Base-by-base conservation (phyloP, 345 rosid species). In the Salix viminalis region DNA sequence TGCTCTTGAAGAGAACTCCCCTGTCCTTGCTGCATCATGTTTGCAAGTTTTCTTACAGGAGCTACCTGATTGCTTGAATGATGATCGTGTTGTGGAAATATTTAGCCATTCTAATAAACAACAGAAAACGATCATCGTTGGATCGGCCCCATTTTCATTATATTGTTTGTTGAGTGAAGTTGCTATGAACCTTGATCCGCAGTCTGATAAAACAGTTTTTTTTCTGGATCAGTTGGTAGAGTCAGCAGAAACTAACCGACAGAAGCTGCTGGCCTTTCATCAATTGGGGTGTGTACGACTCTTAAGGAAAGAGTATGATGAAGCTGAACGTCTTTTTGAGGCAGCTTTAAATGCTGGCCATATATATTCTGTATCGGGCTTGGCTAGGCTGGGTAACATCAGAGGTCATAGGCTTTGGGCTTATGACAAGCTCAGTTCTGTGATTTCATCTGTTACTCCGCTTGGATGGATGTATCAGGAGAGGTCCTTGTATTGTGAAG, bases 391-490 rank as follows among this genome's bases (percentile, higher is more conserved):
- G 30, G 88, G 87, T 75, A 81, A 73, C 88, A 79, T 90, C 36
- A 90, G 83, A 83, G 97, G 98, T 65, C 88, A 82, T 77, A 84
- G 77, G 66, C 85, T 83, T 77, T 84, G 87, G 90, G 88, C 90
- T 69, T 89, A 91, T 54, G 97, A 96, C 82, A 92, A 87, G 82
- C 90, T 96, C 74, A 91, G 85, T 87, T 90, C 91, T 9, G 86
- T 92, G 62, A 90, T 93, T 75, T 88, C 97, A 69, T 89, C 98
- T 24, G 68, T 65, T 73, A 80, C 86, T 32, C 91, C 91, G 0
- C 89, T 89, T 2, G 99, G 98, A 50, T 93, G 99, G 98, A 93
- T 96, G 98, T 89, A 96, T 79, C 97, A 89, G 72, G 99, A 96
- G 84, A 91, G 99, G 84, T 96, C 99, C 65, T 73, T 93, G 37